Base-by-base conservation (phyloP, 192 early-diverging fungal species). In the Jimgerdemannia lactiflua region DNA sequence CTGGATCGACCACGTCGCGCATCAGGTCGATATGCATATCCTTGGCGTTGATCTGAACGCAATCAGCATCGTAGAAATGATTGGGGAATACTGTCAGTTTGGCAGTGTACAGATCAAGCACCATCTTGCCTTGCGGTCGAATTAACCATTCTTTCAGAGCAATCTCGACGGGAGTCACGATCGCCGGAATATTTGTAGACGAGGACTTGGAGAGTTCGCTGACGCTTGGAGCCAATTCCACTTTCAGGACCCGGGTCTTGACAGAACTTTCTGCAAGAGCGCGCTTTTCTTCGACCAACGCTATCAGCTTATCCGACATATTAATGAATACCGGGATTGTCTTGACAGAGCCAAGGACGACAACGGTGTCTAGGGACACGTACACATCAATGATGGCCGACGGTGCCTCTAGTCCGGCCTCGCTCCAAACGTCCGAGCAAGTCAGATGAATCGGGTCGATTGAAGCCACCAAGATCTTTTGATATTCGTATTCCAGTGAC, bases 401-500 rank as follows among this genome's bases (percentile, higher is more conserved):
- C n/a, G 77, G 80, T 49, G 64, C 79, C 63, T 69, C 74, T 3
- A 43, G 49, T 59, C 49, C 49, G 14, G 49, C 8, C 14, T 59
- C 49, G 49, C 49, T 78, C 89, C 91, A 90, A 71, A 80, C 70
- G 49, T 89, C 88, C 7, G 69, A 80, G 43, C 90, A 69, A 6
- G 77, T 80, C 39, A 82, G 78, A 54, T 83, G 49, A 3, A 90
- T 78, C 0, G 91, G 89, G 11, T 88, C 83, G 3, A 92, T 74
- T 8, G 29, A 29, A 29, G 91, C 54, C 44, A 92, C 85, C 43
- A 94, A 72, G 29, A 95, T 89, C 43, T 88, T 86, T 77, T 95
- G 92, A 81, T 92, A 92, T 71, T 94, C 92, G 63, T 92, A 94
- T n/a, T 90, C 85, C 17, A 94, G 79, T 29, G 29, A 29, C 29